Evolutionary conservation across 139 green algal species (phyloP).

Genomic region (Volvox reticuliferus): DNA sequence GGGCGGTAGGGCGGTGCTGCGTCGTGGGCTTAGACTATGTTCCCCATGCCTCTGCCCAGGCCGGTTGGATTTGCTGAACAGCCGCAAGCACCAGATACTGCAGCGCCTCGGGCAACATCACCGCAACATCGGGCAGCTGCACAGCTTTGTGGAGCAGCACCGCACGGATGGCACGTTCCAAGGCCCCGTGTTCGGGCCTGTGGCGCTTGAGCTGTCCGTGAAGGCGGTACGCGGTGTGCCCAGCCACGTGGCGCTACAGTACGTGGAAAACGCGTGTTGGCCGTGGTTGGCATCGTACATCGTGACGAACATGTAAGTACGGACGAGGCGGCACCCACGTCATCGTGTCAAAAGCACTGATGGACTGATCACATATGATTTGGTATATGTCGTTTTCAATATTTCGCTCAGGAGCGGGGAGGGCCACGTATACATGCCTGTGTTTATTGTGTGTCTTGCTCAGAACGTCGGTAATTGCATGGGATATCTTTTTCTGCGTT

Average conservation of each 20-base stretch:
- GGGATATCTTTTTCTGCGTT: too few species aligned
- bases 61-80: constrained; percentile 30
- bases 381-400: too few species aligned
- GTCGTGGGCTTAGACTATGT: too few species aligned
- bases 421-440: too few species aligned
- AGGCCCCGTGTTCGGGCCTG: constrained; percentile 72
- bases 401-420: too few species aligned
- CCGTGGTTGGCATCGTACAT: constrained; percentile 27
- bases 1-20: too few species aligned
- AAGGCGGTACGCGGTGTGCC: background rate
- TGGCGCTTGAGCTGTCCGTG: constrained; percentile 74
- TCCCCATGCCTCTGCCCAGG: background rate
- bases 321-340: background rate
- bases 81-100: constrained; percentile 29
- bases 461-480: too few species aligned
- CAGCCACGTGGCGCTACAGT: background rate
- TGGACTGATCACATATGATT: too few species aligned
- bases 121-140: constrained; percentile 47
- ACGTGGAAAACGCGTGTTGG: constrained; percentile 38
- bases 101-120: constrained; percentile 42
- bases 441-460: too few species aligned
- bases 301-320: constrained; percentile 19
- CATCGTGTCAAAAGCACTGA: too few species aligned
- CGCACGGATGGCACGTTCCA: constrained; percentile 34
- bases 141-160: constrained; percentile 63